Evolutionary conservation across 805 yeast species (phyloP), one percentile per base, ranked within the genome.

Genomic region (Danielozyma ontarioensis): DNA sequence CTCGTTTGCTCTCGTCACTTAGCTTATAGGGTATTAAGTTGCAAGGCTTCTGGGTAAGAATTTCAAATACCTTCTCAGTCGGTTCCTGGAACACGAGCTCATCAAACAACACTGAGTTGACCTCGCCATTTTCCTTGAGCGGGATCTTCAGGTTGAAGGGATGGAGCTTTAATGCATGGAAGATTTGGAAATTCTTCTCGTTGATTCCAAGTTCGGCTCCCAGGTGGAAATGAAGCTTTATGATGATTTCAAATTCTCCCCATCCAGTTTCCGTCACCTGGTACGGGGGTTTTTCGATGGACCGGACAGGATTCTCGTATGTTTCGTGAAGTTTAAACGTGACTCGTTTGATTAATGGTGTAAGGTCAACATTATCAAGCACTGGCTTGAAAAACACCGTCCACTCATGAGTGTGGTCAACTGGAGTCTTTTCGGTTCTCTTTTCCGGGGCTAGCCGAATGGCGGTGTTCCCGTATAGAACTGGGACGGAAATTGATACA

Each of bases 201-300:
- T 80, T 81, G 22, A 65, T 61, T 2, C 70, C 70, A 27, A 66
- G 47, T 29, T 66, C 72, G 12, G 94, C 81, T 19, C 85, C 95
- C n/a, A 80, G 72, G 25, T 79, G 80, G 57, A 93, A 93, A 55
- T 80, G 89, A 13, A 93, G 76, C 53, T 89, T 85, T 35, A 93
- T 80, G 24, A 84, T 76, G 40, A 93, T 83, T 51, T 93, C 99
- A 59, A 93, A 93, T 57, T 93, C 99, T 45, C 99, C 99, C 99
- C 99, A 93, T 0, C 99, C 99, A 0, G 97, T 85, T 52, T 93
- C 99, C 2, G 95, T 83, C 18, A 93, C 87, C 55, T 88, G 95
- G 50, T 83, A 93, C 0, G 98, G 98, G 2, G 97, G 97, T 19
- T 68, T 55, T 41, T 93, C 97, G 12, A 90, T 70, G 1, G 93